Percentiles rank a stretch among this genome's conserved stretches.
These are phyloP conservation scores for Calonectria henricotiae DNA, from an alignment of 2,329 filamentous ascomycete genomes.

Conservation along the genomic window DNA sequence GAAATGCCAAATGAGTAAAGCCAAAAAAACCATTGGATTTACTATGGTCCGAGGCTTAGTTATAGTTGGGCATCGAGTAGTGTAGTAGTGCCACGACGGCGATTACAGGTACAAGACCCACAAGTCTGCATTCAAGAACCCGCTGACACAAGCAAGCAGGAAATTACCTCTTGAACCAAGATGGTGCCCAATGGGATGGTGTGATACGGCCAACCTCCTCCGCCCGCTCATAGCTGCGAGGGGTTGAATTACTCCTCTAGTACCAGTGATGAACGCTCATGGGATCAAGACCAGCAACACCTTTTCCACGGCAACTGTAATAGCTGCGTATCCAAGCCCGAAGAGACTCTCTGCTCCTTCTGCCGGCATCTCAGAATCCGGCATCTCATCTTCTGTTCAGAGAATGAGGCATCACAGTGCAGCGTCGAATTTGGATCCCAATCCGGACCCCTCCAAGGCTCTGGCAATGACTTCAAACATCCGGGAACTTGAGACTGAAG, in stretches of 20 bases:
- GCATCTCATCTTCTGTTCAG: slow-evolving; percentile 6
- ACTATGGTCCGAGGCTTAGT: too few species aligned
- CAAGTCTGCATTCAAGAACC: too few species aligned
- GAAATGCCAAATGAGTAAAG: too few species aligned
- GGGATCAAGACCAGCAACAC: not conserved
- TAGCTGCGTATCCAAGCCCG: not conserved
- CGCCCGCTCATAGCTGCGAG: not conserved
- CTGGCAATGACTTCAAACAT: not conserved
- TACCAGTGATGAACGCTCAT: not conserved
- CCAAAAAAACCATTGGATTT: too few species aligned
- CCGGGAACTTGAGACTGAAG: not conserved
- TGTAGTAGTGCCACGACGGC: too few species aligned
- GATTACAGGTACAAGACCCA: too few species aligned
- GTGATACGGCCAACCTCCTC: too few species aligned
- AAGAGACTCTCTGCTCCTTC: not conserved
- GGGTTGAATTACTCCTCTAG: not conserved
- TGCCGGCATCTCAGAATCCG: slow-evolving; percentile 6
- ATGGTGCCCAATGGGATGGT: too few species aligned
- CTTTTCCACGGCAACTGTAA: not conserved
- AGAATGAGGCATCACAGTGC: not conserved
- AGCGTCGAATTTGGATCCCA: slow-evolving; percentile 2
- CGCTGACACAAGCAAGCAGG: too few species aligned
- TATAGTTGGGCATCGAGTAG: too few species aligned
- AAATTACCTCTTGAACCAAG: too few species aligned
- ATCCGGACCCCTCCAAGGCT: not conserved